Base-by-base conservation (phyloP, 257 asterid species). In the Jaltomata sinuosa region DNA sequence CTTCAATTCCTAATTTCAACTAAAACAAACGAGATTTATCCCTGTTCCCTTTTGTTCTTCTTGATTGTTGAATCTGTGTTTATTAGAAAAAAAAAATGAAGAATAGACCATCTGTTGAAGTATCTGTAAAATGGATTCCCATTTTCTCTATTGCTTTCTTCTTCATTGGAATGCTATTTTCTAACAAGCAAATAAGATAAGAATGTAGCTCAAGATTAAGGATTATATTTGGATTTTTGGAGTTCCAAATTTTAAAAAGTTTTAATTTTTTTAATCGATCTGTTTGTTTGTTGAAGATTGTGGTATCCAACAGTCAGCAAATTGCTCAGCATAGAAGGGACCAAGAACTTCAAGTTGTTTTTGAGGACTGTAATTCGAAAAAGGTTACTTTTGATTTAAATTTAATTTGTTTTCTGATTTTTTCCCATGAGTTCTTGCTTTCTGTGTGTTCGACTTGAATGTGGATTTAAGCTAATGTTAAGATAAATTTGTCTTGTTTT, bases 271-370 rank as follows among this genome's bases (percentile, higher is more conserved):
- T 50, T 83, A 67, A 34, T 88, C 90, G 95, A 91, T 91, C 93
- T 91, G 91, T 29, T 45, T 83, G 12, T 64, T 68, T 68, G 76
- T 84, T 84, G 31, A 85, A 94, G 97, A 87, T 86, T 92, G 42
- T 92, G 92, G 98, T 87, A 82, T 40, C 93, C 52, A 88, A 89
- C 68, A 91, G 85, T 74, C 95, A 91, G 92, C 97, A 94, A 86
- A 91, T 94, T 53, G 88, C 94, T 52, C 96, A 90, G 83, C 93
- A 88, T 21, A 91, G 97, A 84, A 90, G 89, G 83, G 97, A 95
- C 64, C 98, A 94, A 83, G 98, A 95, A 90, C 78, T 93, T 89
- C 97, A 94, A 94, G 90, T 94, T 89, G 94, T 95, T 61, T 89
- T 97, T 11, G 98, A 95, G 83, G 96, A 94, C 80, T 87, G 96